Conservation (phyloP, 805 yeast genomes). For the Kuraishia molischiana region DNA sequence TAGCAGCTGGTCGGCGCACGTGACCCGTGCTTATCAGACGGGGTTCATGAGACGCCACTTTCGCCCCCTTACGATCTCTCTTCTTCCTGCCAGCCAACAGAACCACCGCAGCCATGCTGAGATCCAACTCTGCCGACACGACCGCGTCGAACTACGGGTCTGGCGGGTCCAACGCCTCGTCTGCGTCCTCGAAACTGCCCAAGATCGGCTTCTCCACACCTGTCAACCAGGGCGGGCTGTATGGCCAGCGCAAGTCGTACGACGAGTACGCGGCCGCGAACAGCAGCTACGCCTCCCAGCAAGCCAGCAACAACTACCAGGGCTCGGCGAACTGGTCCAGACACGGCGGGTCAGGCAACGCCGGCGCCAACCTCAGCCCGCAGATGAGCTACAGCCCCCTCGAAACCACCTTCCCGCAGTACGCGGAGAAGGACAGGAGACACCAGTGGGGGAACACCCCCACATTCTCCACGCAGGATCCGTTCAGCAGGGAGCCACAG, state of each 20-base stretch:
- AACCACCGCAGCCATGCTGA: no score
- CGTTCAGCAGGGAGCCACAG: neutral
- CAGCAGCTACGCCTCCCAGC: neutral
- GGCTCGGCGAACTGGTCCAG: neutral
- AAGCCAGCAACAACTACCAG: neutral
- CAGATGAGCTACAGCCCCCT: neutral
- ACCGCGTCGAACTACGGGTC: neutral
- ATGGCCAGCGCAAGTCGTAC: neutral
- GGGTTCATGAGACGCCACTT: no score
- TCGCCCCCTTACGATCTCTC: no score
- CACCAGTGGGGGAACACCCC: slow-evolving; percentile 1
- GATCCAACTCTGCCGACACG: neutral
- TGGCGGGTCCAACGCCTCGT: neutral
- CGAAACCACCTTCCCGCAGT: neutral
- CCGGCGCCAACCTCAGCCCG: neutral
- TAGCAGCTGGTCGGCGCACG: no score
- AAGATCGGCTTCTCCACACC: neutral
- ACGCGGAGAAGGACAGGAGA: neutral
- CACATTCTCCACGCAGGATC: neutral
- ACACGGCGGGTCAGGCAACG: no score
- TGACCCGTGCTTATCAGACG: no score
- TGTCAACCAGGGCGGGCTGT: neutral
- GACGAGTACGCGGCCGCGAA: slow-evolving; percentile 1
- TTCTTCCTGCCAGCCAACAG: no score
- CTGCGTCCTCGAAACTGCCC: neutral